phyloP scores from a whole-genome alignment of 1,139 yeast genomes.

The Hemisphaericaspora xylofermentans region DNA sequence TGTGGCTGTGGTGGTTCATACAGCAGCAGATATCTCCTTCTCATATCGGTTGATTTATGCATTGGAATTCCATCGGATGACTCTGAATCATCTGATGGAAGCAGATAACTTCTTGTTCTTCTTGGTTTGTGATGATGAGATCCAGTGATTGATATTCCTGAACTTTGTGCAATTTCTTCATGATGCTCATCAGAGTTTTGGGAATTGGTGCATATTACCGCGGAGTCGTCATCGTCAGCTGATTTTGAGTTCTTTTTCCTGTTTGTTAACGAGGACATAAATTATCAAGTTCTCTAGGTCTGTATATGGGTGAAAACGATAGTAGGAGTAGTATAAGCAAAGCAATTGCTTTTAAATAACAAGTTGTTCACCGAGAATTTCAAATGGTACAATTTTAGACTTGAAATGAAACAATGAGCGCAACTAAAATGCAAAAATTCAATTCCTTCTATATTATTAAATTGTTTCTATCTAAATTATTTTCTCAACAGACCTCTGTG shows the following conservation, averaged over 20 bases:
- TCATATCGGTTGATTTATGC: not conserved
- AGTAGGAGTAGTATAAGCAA: too few species aligned
- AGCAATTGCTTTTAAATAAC: too few species aligned
- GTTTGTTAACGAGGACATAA: not conserved
- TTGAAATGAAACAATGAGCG: too few species aligned
- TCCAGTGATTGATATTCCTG: not conserved
- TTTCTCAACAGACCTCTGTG: too few species aligned
- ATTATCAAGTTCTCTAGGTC: too few species aligned
- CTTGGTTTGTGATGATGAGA: too few species aligned
- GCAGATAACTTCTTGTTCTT: not conserved
- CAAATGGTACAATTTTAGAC: too few species aligned
- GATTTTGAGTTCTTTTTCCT: not conserved
- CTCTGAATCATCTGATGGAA: not conserved
- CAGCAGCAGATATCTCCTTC: constrained; percentile 3
- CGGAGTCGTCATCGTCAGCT: not conserved
- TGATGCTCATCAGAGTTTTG: not conserved
- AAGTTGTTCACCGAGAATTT: too few species aligned
- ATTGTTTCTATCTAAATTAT: too few species aligned
- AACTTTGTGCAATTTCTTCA: not conserved
- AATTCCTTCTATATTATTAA: too few species aligned
- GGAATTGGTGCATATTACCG: not conserved
- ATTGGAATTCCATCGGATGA: not conserved
- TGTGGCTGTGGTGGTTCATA: constrained; percentile 8
- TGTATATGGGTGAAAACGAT: not conserved
- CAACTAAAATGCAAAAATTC: too few species aligned